phyloP scores from a whole-genome alignment of 306 rosid species.

The Cucumis sativus region DNA sequence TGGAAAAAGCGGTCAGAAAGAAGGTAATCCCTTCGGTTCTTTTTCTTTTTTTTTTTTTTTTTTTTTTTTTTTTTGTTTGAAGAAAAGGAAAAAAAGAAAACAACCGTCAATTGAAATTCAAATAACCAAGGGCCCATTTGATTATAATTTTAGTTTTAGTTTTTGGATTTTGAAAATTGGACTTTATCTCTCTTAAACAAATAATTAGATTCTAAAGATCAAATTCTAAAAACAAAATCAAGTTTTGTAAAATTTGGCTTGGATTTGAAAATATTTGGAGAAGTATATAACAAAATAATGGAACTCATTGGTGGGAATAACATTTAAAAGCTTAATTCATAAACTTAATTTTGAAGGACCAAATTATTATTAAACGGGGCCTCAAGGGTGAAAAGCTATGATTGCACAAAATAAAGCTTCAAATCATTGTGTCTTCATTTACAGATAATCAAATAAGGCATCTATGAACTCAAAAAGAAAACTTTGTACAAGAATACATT shows the following conservation, averaged over 20 bases:
- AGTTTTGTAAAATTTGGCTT: too few species aligned
- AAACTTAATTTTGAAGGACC: too few species aligned
- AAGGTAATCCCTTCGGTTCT: background rate
- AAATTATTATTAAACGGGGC: too few species aligned
- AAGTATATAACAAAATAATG: too few species aligned
- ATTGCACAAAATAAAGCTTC: background rate
- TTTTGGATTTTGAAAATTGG: too few species aligned
- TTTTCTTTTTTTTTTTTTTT: background rate
- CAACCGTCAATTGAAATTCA: background rate
- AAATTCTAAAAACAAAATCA: too few species aligned
- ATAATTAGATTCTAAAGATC: too few species aligned
- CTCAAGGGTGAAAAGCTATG: background rate
- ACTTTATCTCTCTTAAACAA: too few species aligned
- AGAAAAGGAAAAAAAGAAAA: background rate
- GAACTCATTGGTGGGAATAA: too few species aligned
- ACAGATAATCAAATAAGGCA: background rate
- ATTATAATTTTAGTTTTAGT: too few species aligned
- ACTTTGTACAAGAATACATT: background rate
- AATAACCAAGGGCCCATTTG: background rate
- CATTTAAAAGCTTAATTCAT: too few species aligned
- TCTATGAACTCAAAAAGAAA: background rate
- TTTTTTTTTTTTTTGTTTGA: background rate
- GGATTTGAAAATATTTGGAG: too few species aligned
- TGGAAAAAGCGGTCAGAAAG: constrained; percentile 1
- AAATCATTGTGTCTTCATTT: background rate